Base-by-base conservation (phyloP, 345 rosid species). In the Pugionium dolabratum region DNA sequence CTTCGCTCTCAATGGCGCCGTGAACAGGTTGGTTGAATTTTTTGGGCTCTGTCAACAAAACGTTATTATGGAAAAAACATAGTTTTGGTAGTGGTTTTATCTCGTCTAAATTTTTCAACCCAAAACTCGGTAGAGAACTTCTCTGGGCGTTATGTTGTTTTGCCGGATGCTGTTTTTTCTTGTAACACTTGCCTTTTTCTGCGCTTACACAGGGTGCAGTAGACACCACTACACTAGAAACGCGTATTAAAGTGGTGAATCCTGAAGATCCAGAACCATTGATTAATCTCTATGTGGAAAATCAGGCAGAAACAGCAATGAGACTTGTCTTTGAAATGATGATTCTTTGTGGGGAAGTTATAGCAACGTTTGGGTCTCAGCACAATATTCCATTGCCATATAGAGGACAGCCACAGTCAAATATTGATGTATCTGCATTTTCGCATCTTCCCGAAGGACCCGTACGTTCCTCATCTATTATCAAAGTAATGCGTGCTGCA, bases 361-460 rank as follows among this genome's bases (percentile, higher is more conserved):
- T 93, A 67, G 98, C 98, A 45, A 80, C 91, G 40, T 93, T 78
- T 73, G 96, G 98, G 44, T 86, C 83, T 43, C 65, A 51, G 72
- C 83, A 87, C 67, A 86, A 85, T 71, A 81, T 93, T 55, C 85
- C 94, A 30, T 77, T 93, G 77, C 98, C 98, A 4, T 93, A 90
- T 73, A 80, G 98, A 83, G 98, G 98, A 75, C 98, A 93, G 70
- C 97, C 97, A 6, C 98, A 93, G 59, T 86, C 90, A 34, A 80
- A 88, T 64, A 82, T 90, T n/a, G 96, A 93, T 67, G 71, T 79
- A 46, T 86, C 96, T 61, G 80, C 85, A 75, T 90, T 86, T 75
- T 70, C 83, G 41, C 94, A 93, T 81, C 94, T 93, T 79, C 96
- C 97, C 43, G 91, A 93, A 79, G 98, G 98, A 66, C 96, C 98